Conservation (phyloP, 169 alveolate species). For the Cryptosporidium parvum region DNA sequence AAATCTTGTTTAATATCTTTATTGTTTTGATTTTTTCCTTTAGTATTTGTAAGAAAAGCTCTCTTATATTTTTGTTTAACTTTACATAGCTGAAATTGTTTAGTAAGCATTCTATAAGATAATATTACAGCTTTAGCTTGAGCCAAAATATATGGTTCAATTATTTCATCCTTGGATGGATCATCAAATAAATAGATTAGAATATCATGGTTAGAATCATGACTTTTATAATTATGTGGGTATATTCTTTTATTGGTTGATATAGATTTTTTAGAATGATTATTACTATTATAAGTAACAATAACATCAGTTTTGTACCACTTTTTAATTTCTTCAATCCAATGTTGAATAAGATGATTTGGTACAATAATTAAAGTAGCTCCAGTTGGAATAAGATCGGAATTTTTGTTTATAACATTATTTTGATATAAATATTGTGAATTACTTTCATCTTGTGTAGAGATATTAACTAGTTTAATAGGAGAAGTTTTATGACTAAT, state of each 20-base stretch:
- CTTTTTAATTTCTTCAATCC: slow-evolving; percentile 54
- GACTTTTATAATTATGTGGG: too few relatives aligned
- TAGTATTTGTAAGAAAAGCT: slow-evolving; percentile 11
- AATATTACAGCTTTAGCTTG: slow-evolving; percentile 17
- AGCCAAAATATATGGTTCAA: slow-evolving; percentile 3
- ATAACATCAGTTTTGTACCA: slow-evolving; percentile 41
- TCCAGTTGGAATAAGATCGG: slow-evolving; percentile 11
- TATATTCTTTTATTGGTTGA: too few relatives aligned
- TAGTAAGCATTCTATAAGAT: slow-evolving; percentile 72
- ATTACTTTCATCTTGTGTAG: neutral
- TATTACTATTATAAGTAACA: neutral
- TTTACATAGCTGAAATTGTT: slow-evolving; percentile 57
- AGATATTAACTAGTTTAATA: neutral
- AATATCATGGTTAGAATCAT: neutral
- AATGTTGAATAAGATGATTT: slow-evolving; percentile 60
- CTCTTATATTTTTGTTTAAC: slow-evolving; percentile 27
- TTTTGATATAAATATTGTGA: too few relatives aligned
- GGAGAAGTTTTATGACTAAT: neutral
- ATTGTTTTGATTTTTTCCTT: neutral
- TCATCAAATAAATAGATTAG: slow-evolving; percentile 45
- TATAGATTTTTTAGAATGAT: neutral
- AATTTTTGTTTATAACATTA: neutral
- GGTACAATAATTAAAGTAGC: slow-evolving; percentile 59
- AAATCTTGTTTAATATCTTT: neutral
- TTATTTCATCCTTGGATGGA: slow-evolving; percentile 31